Base-by-base conservation (phyloP, 2,329 filamentous ascomycete genomes). In the Tolypocladium tropicale region DNA sequence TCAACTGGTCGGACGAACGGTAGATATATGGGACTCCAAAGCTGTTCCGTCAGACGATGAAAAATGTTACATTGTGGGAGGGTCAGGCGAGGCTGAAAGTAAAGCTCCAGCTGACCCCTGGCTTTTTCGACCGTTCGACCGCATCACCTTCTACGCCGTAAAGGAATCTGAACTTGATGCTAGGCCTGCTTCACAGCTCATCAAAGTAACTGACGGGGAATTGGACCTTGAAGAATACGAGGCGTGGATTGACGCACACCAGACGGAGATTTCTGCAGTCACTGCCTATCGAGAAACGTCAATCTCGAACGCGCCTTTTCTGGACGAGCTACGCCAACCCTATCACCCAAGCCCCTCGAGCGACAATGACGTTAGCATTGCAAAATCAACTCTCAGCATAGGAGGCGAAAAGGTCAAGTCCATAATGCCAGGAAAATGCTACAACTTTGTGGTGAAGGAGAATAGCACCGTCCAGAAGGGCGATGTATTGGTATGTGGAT, bases 1-100 rank as follows among this genome's bases (percentile, higher is more conserved):
- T 58, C 70, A 72, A 57, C 63, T 72, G 12, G 67, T 72, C 0
- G 70, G 70, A 0, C 63, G 69, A 18, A 73, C 70, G 0, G 57
- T 68, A 2, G 63, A 66, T 30, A 68, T 70, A 11, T 72, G 70
- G 70, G 65, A 70, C 56, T 54, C 61, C 10, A 53, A 37, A 55
- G 9, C 41, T 21, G 11, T 33, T 41, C 18, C 56, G 58, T 58
- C 36, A 46, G 51, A 6, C 21, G 28, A 39, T 6, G 37, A 21
- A 30, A 14, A 32, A 5, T 30, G 52, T 36, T 3, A 25, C 3
- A 12, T 16, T 16, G 14, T 23, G 25, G 4, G 12, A 6, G 14
- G 11, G 14, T 7, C 18, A 21, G 28, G 4, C 1, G 23, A 46
- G 37, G n/a, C 54, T 6, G 46, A 9, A 21, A 21, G 28, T 11